Base-by-base conservation (phyloP, 2,329 filamentous ascomycete genomes). In the Fusarium transvaalense region DNA sequence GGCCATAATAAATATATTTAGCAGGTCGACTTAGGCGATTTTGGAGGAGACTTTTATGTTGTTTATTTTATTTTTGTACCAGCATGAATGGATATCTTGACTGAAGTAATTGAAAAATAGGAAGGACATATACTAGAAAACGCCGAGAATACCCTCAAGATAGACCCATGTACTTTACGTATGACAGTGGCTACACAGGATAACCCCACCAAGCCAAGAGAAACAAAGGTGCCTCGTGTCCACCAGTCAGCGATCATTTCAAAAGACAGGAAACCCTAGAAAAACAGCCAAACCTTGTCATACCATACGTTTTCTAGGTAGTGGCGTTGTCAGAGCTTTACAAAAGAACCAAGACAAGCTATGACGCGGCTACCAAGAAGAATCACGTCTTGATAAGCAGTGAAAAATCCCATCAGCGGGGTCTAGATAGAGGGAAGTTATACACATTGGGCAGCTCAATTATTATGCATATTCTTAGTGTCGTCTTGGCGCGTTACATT, bases 401-500 rank as follows among this genome's bases (percentile, higher is more conserved):
- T 1, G 5, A 29, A 23, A 10, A 52, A 12, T 37, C 12, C n/a
- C 19, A 47, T 12, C 46, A 38, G 45, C 27, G 54, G 61, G 45
- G 45, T 47, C 17, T 8, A 17, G 45, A 54, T 53, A 61, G 31
- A 53, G 55, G 27, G 8, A 27, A 29, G n/a, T 45, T 50, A 10
- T 27, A 71, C 68, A 41, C 32, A 69, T 72, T 37, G 31, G 71
- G 68, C 58, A 72, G 62, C 58, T 72, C 56, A 42, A 50, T 21
- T 45, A 56, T 47, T 59, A 69, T 69, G 68, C 62, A 69, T 64
- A 69, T 48, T 32, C 41, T 51, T 66, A 66, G 67, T 27, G 27
- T 50, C 2, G 35, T n/a, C 71, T 73, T 71, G 71, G 71, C 71
- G 65, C 39, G 64, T 68, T 55, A 55, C 69, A 60, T 15, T 19